Conservation (phyloP, 306 rosid species). For the Cyclanthera cordifolia region DNA sequence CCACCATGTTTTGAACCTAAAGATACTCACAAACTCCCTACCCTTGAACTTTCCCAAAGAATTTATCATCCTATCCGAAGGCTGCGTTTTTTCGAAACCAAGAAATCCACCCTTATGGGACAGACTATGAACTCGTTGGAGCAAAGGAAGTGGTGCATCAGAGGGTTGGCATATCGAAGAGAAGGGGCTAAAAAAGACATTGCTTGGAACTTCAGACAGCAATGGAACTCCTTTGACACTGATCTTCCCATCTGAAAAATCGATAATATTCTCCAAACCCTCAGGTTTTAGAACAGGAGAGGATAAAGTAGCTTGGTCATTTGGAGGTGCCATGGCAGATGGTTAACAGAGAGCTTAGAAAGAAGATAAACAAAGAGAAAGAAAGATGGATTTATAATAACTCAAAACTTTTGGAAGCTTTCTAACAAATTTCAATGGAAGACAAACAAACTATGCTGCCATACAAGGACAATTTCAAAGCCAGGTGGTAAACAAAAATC, state of each 20-base stretch:
- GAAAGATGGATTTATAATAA: neutral
- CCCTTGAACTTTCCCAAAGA: slow-evolving; percentile 46
- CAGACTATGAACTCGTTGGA: slow-evolving; percentile 31
- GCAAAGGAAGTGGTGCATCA: slow-evolving; percentile 41
- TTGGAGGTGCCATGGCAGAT: slow-evolving; percentile 49
- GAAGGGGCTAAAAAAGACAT: slow-evolving; percentile 53
- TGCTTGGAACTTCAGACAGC: slow-evolving; percentile 49
- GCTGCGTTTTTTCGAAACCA: slow-evolving; percentile 35
- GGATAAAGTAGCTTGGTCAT: slow-evolving; percentile 24
- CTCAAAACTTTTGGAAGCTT: neutral
- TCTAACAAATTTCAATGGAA: neutral
- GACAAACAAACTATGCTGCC: neutral
- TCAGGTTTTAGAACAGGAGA: slow-evolving; percentile 3
- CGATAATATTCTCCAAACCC: slow-evolving; percentile 22
- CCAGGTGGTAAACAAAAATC: neutral
- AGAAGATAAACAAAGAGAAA: slow-evolving; percentile 6
- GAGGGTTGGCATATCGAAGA: slow-evolving; percentile 28
- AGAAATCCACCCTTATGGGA: slow-evolving; percentile 73
- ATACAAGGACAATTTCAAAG: neutral
- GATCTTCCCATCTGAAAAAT: slow-evolving; percentile 39
- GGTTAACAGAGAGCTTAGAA: slow-evolving; percentile 1
- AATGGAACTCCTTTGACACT: slow-evolving; percentile 39
- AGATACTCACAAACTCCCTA: slow-evolving; percentile 53
- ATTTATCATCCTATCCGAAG: slow-evolving; percentile 48
- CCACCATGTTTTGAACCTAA: slow-evolving; percentile 97